Percentiles rank a stretch among this genome's conserved stretches.
These are phyloP conservation scores for Hordeum marinum DNA, from an alignment of 176 grass and related monocot species.

Conservation along the genomic window DNA sequence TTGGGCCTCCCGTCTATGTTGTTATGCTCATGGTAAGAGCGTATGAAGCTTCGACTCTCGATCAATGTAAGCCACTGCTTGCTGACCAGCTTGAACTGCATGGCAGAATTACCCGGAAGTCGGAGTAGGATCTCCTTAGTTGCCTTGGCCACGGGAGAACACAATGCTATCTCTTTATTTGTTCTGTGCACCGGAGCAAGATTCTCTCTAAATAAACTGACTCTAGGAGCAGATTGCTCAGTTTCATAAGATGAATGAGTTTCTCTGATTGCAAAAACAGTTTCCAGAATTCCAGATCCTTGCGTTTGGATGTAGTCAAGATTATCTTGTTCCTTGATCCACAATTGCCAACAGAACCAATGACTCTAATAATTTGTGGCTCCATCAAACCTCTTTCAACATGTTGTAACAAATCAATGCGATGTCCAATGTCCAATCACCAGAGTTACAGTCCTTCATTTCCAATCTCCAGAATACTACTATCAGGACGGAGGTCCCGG, in stretches of 20 bases:
- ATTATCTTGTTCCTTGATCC: neutral
- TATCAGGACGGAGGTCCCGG: neutral
- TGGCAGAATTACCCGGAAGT: neutral
- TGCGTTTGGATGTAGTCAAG: conserved; percentile 15
- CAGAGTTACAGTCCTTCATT: neutral
- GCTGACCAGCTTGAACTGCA: neutral
- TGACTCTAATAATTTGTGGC: neutral
- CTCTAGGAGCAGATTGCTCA: neutral
- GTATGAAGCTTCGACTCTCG: neutral
- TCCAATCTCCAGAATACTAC: neutral
- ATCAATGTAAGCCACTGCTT: neutral
- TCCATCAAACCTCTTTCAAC: neutral
- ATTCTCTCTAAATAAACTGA: neutral
- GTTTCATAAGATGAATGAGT: neutral
- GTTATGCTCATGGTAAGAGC: neutral
- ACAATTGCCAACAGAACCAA: neutral
- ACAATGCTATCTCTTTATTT: neutral
- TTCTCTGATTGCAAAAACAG: neutral
- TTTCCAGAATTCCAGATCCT: neutral
- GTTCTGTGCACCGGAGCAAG: neutral
- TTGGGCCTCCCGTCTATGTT: neutral
- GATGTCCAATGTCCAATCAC: neutral
- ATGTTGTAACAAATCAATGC: neutral
- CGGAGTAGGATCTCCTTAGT: neutral
- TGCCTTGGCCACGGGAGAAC: neutral